Base-by-base conservation (phyloP, 768 basidiomycete genomes). In the Boletus reticulatus region DNA sequence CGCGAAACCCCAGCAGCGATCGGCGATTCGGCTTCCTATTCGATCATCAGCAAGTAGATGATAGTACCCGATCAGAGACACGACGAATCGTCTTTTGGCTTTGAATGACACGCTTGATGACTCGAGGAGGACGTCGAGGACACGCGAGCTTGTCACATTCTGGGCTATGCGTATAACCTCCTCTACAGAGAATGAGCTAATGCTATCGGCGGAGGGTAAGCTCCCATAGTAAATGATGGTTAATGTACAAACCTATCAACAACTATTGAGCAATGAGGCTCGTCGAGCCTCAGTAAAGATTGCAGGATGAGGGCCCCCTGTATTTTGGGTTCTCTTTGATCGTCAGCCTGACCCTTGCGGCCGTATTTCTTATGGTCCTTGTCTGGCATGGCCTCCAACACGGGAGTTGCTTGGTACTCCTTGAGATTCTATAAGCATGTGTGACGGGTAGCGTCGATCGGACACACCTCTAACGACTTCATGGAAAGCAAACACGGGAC, bases 261-360 rank as follows among this genome's bases (percentile, higher is more conserved):
- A 4, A 94, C 83, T 22, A 82, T 72, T 45, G 81, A 76, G 63
- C 90, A 88, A 61, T 88, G 81, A 2, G 88, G 84, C 10, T 80
- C 76, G 1, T 82, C 71, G 22, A 97, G 78, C 31, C 79, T 80
- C 24, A 98, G 79, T 55, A 98, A 73, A 4, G 89, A 85, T 70
- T 98, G 94, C 3, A 98, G 72, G 13, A 99, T 72, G 17, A 98
- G 71, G 4, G 91, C 89, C 2, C 96, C 96, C 67, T 94, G 92
- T 13, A 88, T 81, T 62, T 84, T 89, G 8, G 87, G 84, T 64
- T 85, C 87, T 41, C 84, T 66, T 2, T 76, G 74, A 52, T 76
- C 74, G 51, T 62, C 61, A 16, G 56, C 50, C 60, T 62, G 52
- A 43, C 41, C 51, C 61, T 56, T 59, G 48, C 37, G 55, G 48